phyloP scores from a whole-genome alignment of 495 filamentous ascomycete genomes.

The Aspergillus campestris region DNA sequence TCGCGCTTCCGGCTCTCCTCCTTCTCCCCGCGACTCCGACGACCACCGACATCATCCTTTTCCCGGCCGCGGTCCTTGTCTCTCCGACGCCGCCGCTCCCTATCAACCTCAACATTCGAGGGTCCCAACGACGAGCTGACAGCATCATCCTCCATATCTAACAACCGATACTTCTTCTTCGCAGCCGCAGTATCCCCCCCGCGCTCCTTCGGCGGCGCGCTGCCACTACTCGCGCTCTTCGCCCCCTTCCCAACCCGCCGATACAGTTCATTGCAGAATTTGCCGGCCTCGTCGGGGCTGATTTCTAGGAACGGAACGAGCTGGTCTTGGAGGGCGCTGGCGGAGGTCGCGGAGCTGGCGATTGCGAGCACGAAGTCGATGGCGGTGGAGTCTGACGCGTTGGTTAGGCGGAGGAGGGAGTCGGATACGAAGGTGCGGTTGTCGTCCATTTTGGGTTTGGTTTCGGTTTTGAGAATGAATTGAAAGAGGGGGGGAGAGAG shows the following conservation, averaged over 20 bases:
- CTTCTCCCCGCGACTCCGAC: conserved; percentile 21
- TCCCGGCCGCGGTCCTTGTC: conserved; percentile 35
- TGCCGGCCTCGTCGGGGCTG: conserved; percentile 34
- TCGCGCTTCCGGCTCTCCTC: conserved; percentile 36
- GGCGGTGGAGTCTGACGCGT: conserved; percentile 51
- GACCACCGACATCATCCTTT: conserved; percentile 20
- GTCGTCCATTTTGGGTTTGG: conserved; percentile 28
- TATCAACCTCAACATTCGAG: conserved; percentile 42
- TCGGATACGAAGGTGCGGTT: conserved; percentile 40
- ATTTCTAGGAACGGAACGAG: conserved; percentile 47
- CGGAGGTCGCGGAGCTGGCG: conserved; percentile 45
- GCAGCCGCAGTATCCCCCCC: conserved; percentile 10
- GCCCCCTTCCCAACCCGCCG: conserved; percentile 30
- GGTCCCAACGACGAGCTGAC: conserved; percentile 37
- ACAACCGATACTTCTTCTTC: conserved; percentile 67
- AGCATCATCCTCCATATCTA: conserved; percentile 74
- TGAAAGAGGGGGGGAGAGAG: not conserved
- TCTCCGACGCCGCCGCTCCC: conserved; percentile 33
- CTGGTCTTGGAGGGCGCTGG: conserved; percentile 44
- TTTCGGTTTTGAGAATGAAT: not conserved
- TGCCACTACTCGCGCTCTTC: conserved; percentile 2
- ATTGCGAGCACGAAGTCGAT: conserved; percentile 57
- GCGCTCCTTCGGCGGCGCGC: conserved; percentile 6
- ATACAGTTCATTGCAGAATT: conserved; percentile 48
- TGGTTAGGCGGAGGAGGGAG: conserved; percentile 43